Conservation (phyloP, 2,329 filamentous ascomycete genomes). For the Talaromyces piceae region DNA sequence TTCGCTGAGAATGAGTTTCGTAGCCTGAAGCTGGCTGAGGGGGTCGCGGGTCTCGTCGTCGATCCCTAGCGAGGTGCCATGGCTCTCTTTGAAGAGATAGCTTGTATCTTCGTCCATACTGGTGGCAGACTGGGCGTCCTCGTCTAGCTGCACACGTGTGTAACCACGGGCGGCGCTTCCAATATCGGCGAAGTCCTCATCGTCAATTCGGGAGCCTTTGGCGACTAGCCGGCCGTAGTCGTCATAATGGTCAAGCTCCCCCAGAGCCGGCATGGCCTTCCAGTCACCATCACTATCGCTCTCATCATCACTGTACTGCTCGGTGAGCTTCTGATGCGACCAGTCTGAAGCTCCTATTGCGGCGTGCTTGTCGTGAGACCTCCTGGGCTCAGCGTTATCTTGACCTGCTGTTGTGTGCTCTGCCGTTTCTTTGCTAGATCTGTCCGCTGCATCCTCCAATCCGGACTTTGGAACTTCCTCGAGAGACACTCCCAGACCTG, state of each 20-base stretch:
- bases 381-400: constrained; percentile 8
- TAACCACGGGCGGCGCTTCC: constrained; percentile 93
- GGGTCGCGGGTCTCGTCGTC: constrained; percentile 79
- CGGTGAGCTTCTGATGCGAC: constrained; percentile 74
- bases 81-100: constrained; percentile 79
- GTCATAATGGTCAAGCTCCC: constrained; percentile 90
- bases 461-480: not conserved
- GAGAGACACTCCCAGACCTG: constrained; percentile 5
- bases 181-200: constrained; percentile 68
- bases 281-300: constrained; percentile 63
- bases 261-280: constrained; percentile 92
- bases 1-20: constrained; percentile 90
- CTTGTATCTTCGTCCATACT: constrained; percentile 97
- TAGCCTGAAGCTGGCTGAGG: constrained; percentile 84
- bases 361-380: constrained; percentile 17
- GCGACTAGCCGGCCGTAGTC: constrained; percentile 85
- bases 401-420: constrained; percentile 6
- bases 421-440: not conserved
- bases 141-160: constrained; percentile 87
- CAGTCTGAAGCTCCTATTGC: constrained; percentile 61
- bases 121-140: constrained; percentile 86
- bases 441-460: not conserved
- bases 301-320: constrained; percentile 40
- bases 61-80: constrained; percentile 53
- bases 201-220: constrained; percentile 62